Conservation (phyloP, 164 flowering plant genomes). For the Cinnamomum micranthum region DNA sequence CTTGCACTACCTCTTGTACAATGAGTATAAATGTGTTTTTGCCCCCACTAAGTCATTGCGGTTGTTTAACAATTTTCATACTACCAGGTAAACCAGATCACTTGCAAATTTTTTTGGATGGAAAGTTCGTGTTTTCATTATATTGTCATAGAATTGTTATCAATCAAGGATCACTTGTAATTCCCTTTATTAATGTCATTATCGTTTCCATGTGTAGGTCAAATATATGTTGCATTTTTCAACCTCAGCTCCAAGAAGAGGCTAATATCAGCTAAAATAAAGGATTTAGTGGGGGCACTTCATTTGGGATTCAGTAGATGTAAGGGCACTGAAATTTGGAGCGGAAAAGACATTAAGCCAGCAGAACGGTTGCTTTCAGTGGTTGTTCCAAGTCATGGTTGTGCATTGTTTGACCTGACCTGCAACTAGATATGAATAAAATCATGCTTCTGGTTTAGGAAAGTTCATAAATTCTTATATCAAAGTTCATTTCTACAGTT, state of each 20-base stretch:
- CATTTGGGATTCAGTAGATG: constrained; percentile 38
- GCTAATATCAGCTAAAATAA: constrained; percentile 39
- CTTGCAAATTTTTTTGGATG: background rate
- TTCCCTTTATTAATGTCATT: background rate
- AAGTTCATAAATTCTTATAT: no score
- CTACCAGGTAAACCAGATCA: background rate
- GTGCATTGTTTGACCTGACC: constrained; percentile 44
- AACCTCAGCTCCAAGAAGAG: constrained; percentile 41
- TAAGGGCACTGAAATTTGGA: constrained; percentile 60
- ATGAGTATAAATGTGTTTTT: no score
- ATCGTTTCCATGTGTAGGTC: constrained; percentile 37
- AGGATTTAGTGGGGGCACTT: constrained; percentile 44
- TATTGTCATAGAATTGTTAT: background rate
- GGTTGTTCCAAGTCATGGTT: constrained; percentile 45
- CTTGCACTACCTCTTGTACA: background rate
- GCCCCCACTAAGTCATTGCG: background rate
- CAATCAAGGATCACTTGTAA: background rate
- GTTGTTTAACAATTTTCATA: no score
- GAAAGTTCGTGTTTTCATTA: background rate
- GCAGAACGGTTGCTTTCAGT: constrained; percentile 27
- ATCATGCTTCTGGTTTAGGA: background rate
- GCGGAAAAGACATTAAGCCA: constrained; percentile 36
- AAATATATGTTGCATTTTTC: constrained; percentile 71
- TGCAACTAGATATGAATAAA: constrained; percentile 21
- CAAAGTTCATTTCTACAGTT: no score